Percentiles rank a stretch among this genome's conserved stretches.
Evolutionary conservation across 1,139 yeast species (phyloP).

Genomic region (Hyphopichia wangnamkhiaoensis): DNA sequence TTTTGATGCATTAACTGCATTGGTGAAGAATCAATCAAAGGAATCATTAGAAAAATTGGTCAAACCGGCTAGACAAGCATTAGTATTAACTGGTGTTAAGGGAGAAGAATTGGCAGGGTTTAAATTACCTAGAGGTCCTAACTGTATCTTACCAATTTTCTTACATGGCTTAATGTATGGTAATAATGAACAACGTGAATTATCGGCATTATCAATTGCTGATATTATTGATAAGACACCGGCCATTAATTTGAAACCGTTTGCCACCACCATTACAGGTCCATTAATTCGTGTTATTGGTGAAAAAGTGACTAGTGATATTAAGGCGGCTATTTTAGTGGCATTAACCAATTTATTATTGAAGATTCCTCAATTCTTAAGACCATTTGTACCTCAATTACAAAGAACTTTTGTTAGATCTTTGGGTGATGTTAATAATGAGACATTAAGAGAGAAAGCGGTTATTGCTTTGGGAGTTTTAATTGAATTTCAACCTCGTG

Average conservation of each 20-base stretch:
- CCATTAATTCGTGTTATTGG: constrained; percentile 98
- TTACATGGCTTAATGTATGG: constrained; percentile 97
- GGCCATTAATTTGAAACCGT: constrained; percentile 75
- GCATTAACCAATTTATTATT: constrained; percentile 77
- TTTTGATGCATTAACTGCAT: constrained; percentile 64
- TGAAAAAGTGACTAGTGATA: constrained; percentile 86
- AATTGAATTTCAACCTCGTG: constrained; percentile 87
- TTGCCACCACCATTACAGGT: constrained; percentile 93
- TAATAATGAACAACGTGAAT: constrained; percentile 76
- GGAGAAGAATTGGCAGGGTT: constrained; percentile 77
- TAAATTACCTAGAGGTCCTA: constrained; percentile 81
- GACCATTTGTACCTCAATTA: constrained; percentile 96
- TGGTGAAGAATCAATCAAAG: constrained; percentile 73
- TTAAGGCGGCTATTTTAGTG: constrained; percentile 85
- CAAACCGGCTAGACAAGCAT: constrained; percentile 73
- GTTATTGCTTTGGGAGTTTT: constrained; percentile 87
- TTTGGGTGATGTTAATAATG: constrained; percentile 73
- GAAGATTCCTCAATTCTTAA: constrained; percentile 86
- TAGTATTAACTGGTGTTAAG: constrained; percentile 62
- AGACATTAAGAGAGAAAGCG: constrained; percentile 77
- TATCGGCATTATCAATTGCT: constrained; percentile 86
- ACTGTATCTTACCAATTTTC: constrained; percentile 85
- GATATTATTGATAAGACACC: constrained; percentile 87
- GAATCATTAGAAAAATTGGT: constrained; percentile 76
- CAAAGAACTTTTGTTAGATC: constrained; percentile 97